Conservation (phyloP, 768 basidiomycete genomes). For the Amylocystis lapponica region DNA sequence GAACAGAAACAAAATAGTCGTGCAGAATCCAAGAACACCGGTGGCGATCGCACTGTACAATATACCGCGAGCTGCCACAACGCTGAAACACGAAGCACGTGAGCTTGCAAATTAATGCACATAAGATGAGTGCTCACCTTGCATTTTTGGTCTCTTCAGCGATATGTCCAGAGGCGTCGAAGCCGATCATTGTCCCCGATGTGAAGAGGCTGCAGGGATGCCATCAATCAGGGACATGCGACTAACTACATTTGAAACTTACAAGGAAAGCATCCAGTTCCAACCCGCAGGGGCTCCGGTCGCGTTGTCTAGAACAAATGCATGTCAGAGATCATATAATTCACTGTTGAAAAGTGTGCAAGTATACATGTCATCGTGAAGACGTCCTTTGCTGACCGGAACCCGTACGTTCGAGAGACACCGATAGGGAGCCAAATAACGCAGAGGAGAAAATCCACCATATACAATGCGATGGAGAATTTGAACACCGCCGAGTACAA, state of each 20-base stretch:
- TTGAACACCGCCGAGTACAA: constrained; percentile 74
- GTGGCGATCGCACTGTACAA: constrained; percentile 73
- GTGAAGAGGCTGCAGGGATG: constrained; percentile 61
- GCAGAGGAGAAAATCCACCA: constrained; percentile 85
- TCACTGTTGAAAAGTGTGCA: background rate
- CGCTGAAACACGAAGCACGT: constrained; percentile 33
- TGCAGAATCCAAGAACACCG: constrained; percentile 71
- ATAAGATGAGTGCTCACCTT: constrained; percentile 13
- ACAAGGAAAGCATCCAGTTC: constrained; percentile 93
- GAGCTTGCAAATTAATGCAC: background rate
- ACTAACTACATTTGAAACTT: constrained; percentile 13
- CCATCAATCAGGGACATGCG: background rate
- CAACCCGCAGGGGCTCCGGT: constrained; percentile 82
- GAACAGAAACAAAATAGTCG: constrained; percentile 78
- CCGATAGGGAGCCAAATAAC: constrained; percentile 92
- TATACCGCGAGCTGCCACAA: constrained; percentile 80
- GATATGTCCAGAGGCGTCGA: constrained; percentile 46
- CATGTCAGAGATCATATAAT: background rate
- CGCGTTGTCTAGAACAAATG: constrained; percentile 63
- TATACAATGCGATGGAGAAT: constrained; percentile 65
- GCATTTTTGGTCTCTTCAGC: constrained; percentile 29
- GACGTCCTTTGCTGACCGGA: constrained; percentile 77
- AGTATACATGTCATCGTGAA: constrained; percentile 73
- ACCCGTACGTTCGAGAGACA: constrained; percentile 84
- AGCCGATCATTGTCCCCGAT: constrained; percentile 84